Evolutionary conservation across 2,329 filamentous ascomycete genomes (phyloP).

Genomic region (Penicillium sumatraense): DNA sequence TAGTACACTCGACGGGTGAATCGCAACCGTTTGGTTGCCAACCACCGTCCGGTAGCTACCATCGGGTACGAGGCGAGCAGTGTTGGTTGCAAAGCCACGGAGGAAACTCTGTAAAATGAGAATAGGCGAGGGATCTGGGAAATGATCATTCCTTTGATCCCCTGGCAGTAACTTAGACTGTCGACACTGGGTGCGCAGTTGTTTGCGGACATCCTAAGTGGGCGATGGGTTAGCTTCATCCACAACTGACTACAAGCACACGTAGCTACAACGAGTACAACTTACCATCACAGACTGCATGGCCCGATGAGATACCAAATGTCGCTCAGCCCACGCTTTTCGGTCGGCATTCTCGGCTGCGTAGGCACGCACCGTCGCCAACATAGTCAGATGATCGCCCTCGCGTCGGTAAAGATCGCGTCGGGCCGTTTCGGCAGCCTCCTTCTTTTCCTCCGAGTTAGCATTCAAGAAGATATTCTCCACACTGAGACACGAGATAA

Average conservation of each 20-base stretch:
- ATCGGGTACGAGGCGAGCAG: constrained; percentile 63
- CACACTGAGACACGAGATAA: constrained; percentile 70
- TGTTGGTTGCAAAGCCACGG: constrained; percentile 63
- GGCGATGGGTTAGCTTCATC: constrained; percentile 6
- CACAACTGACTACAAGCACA: not conserved
- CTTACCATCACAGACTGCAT: constrained; percentile 67
- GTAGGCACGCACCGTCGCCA: constrained; percentile 65
- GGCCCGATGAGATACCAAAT: constrained; percentile 65
- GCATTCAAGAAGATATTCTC: constrained; percentile 67
- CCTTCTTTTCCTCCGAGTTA: constrained; percentile 63
- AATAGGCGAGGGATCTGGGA: constrained; percentile 45
- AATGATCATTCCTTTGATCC: constrained; percentile 27
- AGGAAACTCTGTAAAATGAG: constrained; percentile 63
- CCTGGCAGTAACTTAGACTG: constrained; percentile 49
- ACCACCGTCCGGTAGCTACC: constrained; percentile 65
- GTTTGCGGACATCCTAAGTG: constrained; percentile 63
- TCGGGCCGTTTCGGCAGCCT: constrained; percentile 60
- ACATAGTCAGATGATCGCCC: constrained; percentile 67
- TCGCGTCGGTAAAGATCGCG: constrained; percentile 62
- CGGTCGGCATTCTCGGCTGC: constrained; percentile 62
- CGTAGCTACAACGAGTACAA: no score
- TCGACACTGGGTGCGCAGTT: constrained; percentile 61
- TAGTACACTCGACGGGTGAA: constrained; percentile 65
- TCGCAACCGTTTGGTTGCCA: constrained; percentile 65
- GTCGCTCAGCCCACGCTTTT: constrained; percentile 63